Evolutionary conservation across 352 stramenopile genomes (phyloP).

Genomic region (Phytopythium cucurbitacearum): DNA sequence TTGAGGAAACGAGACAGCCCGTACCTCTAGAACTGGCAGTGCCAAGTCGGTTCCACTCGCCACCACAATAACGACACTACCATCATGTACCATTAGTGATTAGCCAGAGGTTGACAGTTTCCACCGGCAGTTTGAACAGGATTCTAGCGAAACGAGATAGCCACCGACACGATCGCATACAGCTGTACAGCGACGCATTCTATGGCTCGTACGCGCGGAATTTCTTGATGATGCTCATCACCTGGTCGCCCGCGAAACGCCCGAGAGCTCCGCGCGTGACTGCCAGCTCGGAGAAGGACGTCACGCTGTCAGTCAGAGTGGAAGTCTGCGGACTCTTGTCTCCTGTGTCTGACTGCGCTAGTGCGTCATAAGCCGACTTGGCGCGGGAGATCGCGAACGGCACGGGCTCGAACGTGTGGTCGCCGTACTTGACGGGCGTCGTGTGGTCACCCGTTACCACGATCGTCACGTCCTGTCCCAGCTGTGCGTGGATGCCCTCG

Average conservation of each 20-base stretch:
- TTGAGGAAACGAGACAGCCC: slow-evolving; percentile 34
- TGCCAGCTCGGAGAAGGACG: slow-evolving; percentile 61
- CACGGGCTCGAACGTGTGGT: slow-evolving; percentile 86
- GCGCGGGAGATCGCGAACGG: slow-evolving; percentile 72
- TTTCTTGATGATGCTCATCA: slow-evolving; percentile 79
- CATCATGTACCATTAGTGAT: too few species aligned
- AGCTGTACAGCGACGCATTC: slow-evolving; percentile 2
- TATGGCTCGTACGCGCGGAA: slow-evolving; percentile 53
- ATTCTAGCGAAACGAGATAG: background rate
- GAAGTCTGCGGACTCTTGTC: slow-evolving; percentile 3
- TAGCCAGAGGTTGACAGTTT: background rate
- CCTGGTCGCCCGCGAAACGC: slow-evolving; percentile 79
- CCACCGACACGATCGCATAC: background rate
- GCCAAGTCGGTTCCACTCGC: slow-evolving; percentile 27
- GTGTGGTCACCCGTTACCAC: slow-evolving; percentile 87
- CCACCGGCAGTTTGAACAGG: background rate
- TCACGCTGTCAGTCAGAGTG: slow-evolving; percentile 47
- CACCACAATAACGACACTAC: slow-evolving; percentile 1
- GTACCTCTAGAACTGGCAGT: slow-evolving; percentile 47
- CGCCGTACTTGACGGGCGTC: slow-evolving; percentile 81
- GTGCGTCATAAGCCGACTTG: slow-evolving; percentile 18
- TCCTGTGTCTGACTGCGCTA: background rate
- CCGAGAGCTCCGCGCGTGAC: slow-evolving; percentile 67
- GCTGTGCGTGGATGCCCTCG: slow-evolving; percentile 37
- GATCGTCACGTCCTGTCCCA: slow-evolving; percentile 57